Percentiles rank a stretch among this genome's conserved stretches.
phyloP scores from a whole-genome alignment of 345 rosid species.

The Citrus reticulata region DNA sequence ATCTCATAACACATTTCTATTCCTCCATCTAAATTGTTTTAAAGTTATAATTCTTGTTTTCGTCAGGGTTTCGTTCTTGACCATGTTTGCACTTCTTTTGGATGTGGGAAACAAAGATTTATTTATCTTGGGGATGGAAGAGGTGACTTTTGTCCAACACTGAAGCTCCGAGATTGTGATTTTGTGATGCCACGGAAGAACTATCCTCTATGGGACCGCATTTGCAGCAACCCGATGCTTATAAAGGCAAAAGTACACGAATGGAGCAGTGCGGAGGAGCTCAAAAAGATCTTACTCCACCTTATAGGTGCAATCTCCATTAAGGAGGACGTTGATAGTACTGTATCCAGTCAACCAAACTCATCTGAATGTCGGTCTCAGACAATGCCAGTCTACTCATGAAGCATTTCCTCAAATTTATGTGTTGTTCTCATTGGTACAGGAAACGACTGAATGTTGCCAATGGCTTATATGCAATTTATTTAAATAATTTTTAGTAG shows the following conservation, averaged over 20 bases:
- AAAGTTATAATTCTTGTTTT: slow-evolving; percentile 1
- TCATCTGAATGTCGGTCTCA: slow-evolving; percentile 5
- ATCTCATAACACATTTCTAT: not conserved
- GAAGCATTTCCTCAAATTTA: slow-evolving; percentile 5
- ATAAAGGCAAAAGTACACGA: slow-evolving; percentile 67
- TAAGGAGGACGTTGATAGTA: slow-evolving; percentile 1
- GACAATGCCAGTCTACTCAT: not conserved
- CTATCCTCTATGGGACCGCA: slow-evolving; percentile 58
- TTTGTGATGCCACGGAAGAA: slow-evolving; percentile 69
- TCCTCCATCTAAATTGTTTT: not conserved
- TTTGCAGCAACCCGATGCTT: slow-evolving; percentile 30
- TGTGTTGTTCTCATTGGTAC: not conserved
- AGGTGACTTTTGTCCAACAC: slow-evolving; percentile 73
- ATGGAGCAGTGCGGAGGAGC: slow-evolving; percentile 71
- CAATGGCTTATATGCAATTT: not conserved
- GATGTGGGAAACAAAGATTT: slow-evolving; percentile 26
- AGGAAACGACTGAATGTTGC: not conserved
- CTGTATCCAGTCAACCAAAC: slow-evolving; percentile 9
- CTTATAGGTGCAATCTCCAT: slow-evolving; percentile 33
- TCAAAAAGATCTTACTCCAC: slow-evolving; percentile 38
- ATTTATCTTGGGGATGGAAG: slow-evolving; percentile 86
- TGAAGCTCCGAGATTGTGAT: slow-evolving; percentile 58
- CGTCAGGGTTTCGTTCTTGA: slow-evolving; percentile 65
- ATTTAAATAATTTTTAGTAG: not conserved
- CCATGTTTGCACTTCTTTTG: slow-evolving; percentile 31